phyloP scores from a whole-genome alignment of 179 eudicot species.

The Beta corolliflora region DNA sequence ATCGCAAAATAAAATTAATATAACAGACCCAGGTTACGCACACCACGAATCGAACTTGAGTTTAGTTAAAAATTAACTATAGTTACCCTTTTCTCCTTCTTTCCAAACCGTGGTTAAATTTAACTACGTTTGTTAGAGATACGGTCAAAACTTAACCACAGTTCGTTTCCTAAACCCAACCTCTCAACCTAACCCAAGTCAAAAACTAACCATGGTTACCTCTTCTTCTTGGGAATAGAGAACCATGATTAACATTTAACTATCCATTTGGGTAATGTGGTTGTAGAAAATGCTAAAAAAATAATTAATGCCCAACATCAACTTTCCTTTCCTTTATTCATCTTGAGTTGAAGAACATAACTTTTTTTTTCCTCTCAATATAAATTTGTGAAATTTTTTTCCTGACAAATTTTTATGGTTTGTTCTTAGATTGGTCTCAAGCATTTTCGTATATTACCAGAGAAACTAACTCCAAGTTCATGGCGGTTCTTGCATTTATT shows the following conservation, averaged over 20 bases:
- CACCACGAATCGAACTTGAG: neutral
- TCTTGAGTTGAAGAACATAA: constrained; percentile 20
- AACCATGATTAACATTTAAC: constrained; percentile 30
- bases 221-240: neutral
- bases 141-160: constrained; percentile 8
- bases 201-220: constrained; percentile 13
- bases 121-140: neutral
- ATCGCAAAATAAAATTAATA: too few relatives aligned
- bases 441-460: constrained; percentile 23
- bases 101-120: neutral
- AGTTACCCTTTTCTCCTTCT: neutral
- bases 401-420: neutral
- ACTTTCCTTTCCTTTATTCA: constrained; percentile 17
- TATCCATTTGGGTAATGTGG: neutral
- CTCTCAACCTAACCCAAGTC: neutral
- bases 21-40: too few relatives aligned
- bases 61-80: constrained; percentile 8
- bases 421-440: constrained; percentile 21
- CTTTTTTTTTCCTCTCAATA: neutral
- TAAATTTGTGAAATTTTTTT: constrained; percentile 6
- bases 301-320: constrained; percentile 17
- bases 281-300: constrained; percentile 21
- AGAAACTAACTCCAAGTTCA: constrained; percentile 11
- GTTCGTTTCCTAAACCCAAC: neutral
- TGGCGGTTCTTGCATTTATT: constrained; percentile 26